Percentiles rank a stretch among this genome's conserved stretches.
These are phyloP conservation scores for Ustilago sp. DNA, from an alignment of 1,284 basidiomycete species.

Conservation along the genomic window DNA sequence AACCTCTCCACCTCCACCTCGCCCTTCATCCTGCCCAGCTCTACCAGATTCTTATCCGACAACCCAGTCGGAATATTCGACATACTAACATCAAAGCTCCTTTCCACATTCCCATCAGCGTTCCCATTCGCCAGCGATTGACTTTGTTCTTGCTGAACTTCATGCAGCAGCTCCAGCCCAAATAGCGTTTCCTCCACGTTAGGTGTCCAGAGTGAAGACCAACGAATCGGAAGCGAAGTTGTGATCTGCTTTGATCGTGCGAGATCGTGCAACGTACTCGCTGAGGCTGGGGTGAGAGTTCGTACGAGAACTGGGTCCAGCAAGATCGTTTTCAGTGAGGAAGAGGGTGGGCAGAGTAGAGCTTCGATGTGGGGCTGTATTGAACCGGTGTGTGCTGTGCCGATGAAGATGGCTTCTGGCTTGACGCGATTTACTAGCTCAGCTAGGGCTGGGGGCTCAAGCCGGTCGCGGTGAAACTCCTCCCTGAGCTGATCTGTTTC, in stretches of 20 bases:
- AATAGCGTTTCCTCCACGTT: slow-evolving; percentile 39
- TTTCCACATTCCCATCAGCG: slow-evolving; percentile 24
- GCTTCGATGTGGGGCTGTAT: slow-evolving; percentile 10
- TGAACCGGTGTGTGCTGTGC: slow-evolving; percentile 12
- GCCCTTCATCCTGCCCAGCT: slow-evolving; percentile 15
- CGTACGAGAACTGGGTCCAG: slow-evolving; percentile 33
- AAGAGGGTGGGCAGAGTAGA: not conserved
- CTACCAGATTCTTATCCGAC: slow-evolving; percentile 14
- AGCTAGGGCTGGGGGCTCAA: slow-evolving; percentile 5
- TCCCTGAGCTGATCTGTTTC: not conserved
- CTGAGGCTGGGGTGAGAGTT: slow-evolving; percentile 13
- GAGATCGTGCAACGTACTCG: slow-evolving; percentile 15
- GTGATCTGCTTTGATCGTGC: slow-evolving; percentile 5
- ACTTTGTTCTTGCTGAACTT: slow-evolving; percentile 9
- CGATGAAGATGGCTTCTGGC: slow-evolving; percentile 32
- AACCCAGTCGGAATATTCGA: slow-evolving; percentile 40
- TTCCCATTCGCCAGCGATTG: slow-evolving; percentile 6
- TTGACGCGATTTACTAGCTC: slow-evolving; percentile 1
- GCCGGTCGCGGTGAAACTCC: slow-evolving; percentile 11
- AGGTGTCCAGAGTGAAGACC: slow-evolving; percentile 12
- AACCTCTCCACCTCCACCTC: slow-evolving; percentile 22
- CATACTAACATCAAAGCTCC: slow-evolving; percentile 44
- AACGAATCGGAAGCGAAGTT: slow-evolving; percentile 29
- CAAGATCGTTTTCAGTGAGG: slow-evolving; percentile 3
- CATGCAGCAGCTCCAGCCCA: slow-evolving; percentile 41